Base-by-base conservation (phyloP, 2,329 filamentous ascomycete genomes). In the Xylaria sp. region DNA sequence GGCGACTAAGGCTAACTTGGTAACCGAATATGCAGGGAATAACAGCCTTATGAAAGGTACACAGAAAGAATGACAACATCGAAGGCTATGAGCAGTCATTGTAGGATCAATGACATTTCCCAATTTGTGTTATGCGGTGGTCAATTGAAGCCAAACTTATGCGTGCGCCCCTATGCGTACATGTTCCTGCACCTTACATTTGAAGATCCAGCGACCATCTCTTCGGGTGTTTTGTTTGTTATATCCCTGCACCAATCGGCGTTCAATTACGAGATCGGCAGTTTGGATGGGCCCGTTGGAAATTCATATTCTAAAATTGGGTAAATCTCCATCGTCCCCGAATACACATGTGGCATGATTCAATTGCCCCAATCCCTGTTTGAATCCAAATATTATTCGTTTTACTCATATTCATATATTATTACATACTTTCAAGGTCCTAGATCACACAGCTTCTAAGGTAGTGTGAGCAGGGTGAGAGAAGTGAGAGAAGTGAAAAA, bases 51-150 rank as follows among this genome's bases (percentile, higher is more conserved):
- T 39, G 34, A 52, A 50, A 20, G 62, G 13, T 46, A 44, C 15
- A 44, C 15, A 15, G 32, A 18, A n/a, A 48, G n/a, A 34, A 51
- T 59, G 55, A 59, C 65, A 55, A 64, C 44, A 50, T 39, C 23
- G 28, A 39, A 13, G 7, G 39, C 12, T 23, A 32, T 7, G 12
- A 41, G 18, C 15, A 13, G 48, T 50, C 15, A 55, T 60, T 34
- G 20, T 18, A 46, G 34, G 20, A 51, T 46, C 44, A 4, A 51
- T 15, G 18, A n/a, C 41, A 41, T 41, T 18, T 34, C 25, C 32
- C 25, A 50, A 57, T 44, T 23, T 12, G 28, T 58, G 28, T 58
- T 41, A 28, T 58, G 20, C 13, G 55, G 46, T 44, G 15, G 28
- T 23, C 20, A 3, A 41, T n/a, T 58, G 39, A 6, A 44, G 23